These are phyloP conservation scores for Penicillium turbatum DNA, from an alignment of 495 filamentous ascomycete genomes.

Conservation along the genomic window DNA sequence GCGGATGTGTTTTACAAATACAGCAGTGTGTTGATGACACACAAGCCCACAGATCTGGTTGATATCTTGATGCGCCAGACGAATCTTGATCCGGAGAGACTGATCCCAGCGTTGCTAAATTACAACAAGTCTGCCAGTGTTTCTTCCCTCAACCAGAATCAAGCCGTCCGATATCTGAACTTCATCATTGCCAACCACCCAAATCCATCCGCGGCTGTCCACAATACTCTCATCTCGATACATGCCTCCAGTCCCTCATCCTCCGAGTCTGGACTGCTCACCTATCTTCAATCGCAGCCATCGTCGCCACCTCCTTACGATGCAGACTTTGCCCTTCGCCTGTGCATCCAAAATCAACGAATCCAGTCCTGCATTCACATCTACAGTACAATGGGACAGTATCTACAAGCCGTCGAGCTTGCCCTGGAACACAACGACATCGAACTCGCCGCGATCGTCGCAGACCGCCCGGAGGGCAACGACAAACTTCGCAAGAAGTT, in stretches of 20 bases:
- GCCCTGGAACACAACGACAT: conserved; percentile 84
- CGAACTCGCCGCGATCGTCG: conserved; percentile 81
- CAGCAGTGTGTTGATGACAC: conserved; percentile 91
- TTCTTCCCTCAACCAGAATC: conserved; percentile 61
- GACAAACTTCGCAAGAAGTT: conserved; percentile 82
- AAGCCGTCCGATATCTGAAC: conserved; percentile 89
- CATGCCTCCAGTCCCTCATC: conserved; percentile 80
- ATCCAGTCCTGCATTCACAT: conserved; percentile 93
- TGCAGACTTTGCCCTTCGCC: conserved; percentile 91
- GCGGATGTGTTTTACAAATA: conserved; percentile 93
- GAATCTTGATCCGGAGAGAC: conserved; percentile 78
- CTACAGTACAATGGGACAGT: conserved; percentile 92
- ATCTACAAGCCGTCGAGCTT: conserved; percentile 85
- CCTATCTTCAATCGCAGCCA: conserved; percentile 79
- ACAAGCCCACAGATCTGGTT: conserved; percentile 75
- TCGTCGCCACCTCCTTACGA: conserved; percentile 77
- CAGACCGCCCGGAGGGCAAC: conserved; percentile 79
- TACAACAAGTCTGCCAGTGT: conserved; percentile 69
- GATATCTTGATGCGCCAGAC: conserved; percentile 91
- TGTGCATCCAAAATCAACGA: conserved; percentile 90
- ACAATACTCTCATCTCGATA: conserved; percentile 95
- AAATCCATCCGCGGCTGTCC: conserved; percentile 81
- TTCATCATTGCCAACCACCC: conserved; percentile 87
- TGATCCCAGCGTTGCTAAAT: conserved; percentile 89
- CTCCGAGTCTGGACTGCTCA: conserved; percentile 78